These are phyloP conservation scores for Pichia inconspicua DNA, from an alignment of 1,139 yeast species.

Conservation along the genomic window DNA sequence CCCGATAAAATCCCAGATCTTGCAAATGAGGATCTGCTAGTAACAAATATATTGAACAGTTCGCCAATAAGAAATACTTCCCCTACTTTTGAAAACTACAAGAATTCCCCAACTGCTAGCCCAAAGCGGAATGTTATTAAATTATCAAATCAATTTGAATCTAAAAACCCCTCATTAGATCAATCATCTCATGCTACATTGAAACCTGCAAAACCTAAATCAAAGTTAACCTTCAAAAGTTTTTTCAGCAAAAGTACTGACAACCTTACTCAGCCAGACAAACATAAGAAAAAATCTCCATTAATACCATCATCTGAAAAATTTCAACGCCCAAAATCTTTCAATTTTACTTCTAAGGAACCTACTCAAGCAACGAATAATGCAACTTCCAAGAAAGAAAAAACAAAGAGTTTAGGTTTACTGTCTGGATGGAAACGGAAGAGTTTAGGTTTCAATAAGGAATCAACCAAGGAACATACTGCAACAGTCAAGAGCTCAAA, in stretches of 20 bases:
- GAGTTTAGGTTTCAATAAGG: constrained; percentile 14
- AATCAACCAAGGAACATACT: background rate
- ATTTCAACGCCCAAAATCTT: constrained; percentile 12
- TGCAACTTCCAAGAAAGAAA: constrained; percentile 13
- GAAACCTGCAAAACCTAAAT: constrained; percentile 9
- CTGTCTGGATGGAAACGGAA: constrained; percentile 27
- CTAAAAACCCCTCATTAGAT: background rate
- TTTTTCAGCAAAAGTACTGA: constrained; percentile 17
- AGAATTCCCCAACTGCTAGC: constrained; percentile 4
- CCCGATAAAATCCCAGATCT: constrained; percentile 1
- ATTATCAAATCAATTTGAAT: background rate
- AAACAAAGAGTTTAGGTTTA: constrained; percentile 23
- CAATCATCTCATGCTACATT: background rate
- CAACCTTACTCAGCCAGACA: background rate
- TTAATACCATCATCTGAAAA: constrained; percentile 1
- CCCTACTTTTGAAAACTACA: constrained; percentile 12
- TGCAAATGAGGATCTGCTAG: background rate
- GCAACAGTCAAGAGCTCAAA: background rate
- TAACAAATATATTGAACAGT: constrained; percentile 10
- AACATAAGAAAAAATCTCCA: constrained; percentile 7
- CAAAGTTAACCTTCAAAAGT: constrained; percentile 24
- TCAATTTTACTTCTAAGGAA: constrained; percentile 5
- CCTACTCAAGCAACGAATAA: background rate
- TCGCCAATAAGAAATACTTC: constrained; percentile 14
- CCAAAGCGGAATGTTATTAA: constrained; percentile 3